Percentiles rank a stretch among this genome's conserved stretches.
These are phyloP conservation scores for Artemisia annua DNA, from an alignment of 129 eudicot species.

Conservation along the genomic window DNA sequence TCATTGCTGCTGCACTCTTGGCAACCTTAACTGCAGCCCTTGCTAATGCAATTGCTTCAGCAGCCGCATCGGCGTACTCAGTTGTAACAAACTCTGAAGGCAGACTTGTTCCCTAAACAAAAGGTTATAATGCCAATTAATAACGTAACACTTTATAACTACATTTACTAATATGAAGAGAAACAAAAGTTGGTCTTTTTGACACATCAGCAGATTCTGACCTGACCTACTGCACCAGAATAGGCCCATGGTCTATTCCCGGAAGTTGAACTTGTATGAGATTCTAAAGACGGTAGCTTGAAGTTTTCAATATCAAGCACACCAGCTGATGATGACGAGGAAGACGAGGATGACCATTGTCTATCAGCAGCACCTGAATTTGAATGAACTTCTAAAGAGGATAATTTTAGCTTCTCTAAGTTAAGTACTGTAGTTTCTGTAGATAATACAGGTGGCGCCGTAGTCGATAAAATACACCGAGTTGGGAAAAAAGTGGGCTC, in stretches of 20 bases:
- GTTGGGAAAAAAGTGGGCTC: slow-evolving; percentile 45
- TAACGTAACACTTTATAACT: not conserved
- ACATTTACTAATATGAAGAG: not conserved
- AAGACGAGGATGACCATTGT: slow-evolving; percentile 57
- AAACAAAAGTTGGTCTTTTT: slow-evolving; percentile 19
- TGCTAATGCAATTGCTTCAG: slow-evolving; percentile 93
- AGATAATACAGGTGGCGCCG: slow-evolving; percentile 47
- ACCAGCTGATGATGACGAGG: slow-evolving; percentile 49
- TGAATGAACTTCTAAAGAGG: slow-evolving; percentile 60
- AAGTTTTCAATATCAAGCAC: slow-evolving; percentile 65
- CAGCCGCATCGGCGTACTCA: slow-evolving; percentile 83
- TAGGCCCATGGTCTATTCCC: slow-evolving; percentile 50
- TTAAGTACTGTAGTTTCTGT: slow-evolving; percentile 50
- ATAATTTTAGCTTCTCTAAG: slow-evolving; percentile 58
- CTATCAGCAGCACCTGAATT: slow-evolving; percentile 50
- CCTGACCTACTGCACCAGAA: slow-evolving; percentile 50
- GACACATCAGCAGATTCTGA: slow-evolving; percentile 31
- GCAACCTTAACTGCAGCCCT: slow-evolving; percentile 78
- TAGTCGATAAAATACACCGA: slow-evolving; percentile 63
- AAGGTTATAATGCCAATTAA: slow-evolving; percentile 8
- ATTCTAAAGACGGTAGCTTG: slow-evolving; percentile 59
- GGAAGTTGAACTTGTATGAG: slow-evolving; percentile 41
- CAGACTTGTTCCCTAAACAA: slow-evolving; percentile 50
- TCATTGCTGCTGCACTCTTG: slow-evolving; percentile 72
- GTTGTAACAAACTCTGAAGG: slow-evolving; percentile 50